These are phyloP conservation scores for Allomyces macrogynus DNA, from an alignment of 192 early-diverging fungal species.

Conservation along the genomic window DNA sequence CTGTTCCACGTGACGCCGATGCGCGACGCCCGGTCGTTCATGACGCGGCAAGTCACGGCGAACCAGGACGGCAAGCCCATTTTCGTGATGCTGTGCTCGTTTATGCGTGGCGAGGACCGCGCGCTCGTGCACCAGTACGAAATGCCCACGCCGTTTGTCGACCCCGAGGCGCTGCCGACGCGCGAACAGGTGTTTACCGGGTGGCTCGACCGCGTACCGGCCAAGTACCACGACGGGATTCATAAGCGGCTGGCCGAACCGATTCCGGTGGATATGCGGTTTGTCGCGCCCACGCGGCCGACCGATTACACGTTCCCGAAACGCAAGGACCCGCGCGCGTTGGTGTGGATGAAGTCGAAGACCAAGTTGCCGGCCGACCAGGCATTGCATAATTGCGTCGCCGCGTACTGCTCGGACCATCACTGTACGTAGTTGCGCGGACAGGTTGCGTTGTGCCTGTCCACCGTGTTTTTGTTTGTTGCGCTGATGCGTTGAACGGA, in stretches of 20 bases:
- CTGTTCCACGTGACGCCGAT: conserved; percentile 53
- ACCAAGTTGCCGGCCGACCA: neutral
- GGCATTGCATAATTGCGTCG: neutral
- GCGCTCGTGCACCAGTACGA: conserved; percentile 43
- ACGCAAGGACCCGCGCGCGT: neutral
- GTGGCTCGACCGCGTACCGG: neutral
- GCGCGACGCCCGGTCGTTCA: conserved; percentile 36
- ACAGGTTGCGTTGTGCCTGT: too few relatives aligned
- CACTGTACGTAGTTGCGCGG: neutral
- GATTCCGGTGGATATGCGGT: neutral
- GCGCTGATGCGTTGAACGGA: too few relatives aligned
- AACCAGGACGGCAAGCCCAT: conserved; percentile 59
- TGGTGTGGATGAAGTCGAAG: neutral
- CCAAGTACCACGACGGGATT: neutral
- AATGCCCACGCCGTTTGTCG: conserved; percentile 33
- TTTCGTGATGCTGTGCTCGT: conserved; percentile 53
- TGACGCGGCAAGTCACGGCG: conserved; percentile 49
- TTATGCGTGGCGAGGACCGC: conserved; percentile 31
- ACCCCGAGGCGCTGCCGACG: conserved; percentile 32
- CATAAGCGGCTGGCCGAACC: neutral
- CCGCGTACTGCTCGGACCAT: neutral
- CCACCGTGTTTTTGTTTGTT: too few relatives aligned
- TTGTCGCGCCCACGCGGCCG: neutral
- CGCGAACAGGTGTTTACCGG: neutral
- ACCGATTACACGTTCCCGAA: neutral